Evolutionary conservation across 2,329 filamentous ascomycete genomes (phyloP), one percentile per base, ranked within the genome.

Genomic region (Nemania sp.): DNA sequence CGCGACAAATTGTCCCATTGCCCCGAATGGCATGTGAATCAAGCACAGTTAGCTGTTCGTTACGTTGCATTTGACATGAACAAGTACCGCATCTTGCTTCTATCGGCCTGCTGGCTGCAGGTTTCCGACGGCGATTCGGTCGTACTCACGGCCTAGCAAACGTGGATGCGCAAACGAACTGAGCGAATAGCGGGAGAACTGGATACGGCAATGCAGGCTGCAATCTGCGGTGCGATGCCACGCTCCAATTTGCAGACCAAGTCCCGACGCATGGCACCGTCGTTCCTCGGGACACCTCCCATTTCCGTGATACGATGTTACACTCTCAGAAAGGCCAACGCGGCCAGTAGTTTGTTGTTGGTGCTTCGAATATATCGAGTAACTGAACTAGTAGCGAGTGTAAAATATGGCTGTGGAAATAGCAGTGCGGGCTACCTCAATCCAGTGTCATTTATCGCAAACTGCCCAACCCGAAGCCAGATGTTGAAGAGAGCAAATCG

Each of bases 41-140:
- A 39, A 37, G 18, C 18, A 54, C 17, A 25, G n/a, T 46, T 21
- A 29, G 51, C 12, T 18, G 21, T 32, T 52, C 47, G 15, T 46
- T 45, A 55, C 32, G 39, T 51, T 47, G 35, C 40, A 51, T 47
- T 58, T 17, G 15, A 40, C n/a, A 39, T 25, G 35, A 20, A 21
- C 17, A 53, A 43, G 56, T 65, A 34, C 60, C 46, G 47, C 45
- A 64, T 64, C 62, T 64, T 57, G 54, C 55, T 59, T 59, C 48
- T 59, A 3, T 35, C 21, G 37, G 25, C 29, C 7, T 18, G 43
- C 21, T 40, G 12, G 35, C 55, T 62, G 62, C 48, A 50, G 59
- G 52, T 47, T 59, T 20, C 62, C 62, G 59, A 17, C 15, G 15
- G 55, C 47, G 32, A 50, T 64, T 50, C 32, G 29, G 52, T 37